These are phyloP conservation scores for Spatholobus suberectus DNA, from an alignment of 306 rosid genomes.

Conservation along the genomic window DNA sequence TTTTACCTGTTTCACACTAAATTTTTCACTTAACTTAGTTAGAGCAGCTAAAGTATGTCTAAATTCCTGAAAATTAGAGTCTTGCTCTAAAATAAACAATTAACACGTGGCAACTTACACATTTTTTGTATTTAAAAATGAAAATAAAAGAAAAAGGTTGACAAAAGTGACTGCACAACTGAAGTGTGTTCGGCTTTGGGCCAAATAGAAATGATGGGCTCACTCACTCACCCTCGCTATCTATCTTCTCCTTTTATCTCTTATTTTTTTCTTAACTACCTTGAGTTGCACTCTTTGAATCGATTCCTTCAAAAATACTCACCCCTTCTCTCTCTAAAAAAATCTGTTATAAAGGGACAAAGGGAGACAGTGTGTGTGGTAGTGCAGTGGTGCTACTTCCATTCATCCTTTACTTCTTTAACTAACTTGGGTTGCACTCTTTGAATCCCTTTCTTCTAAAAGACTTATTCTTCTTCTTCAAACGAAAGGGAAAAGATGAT, in stretches of 20 bases:
- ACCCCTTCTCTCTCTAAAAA: conserved; percentile 37
- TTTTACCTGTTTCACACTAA: too few species aligned
- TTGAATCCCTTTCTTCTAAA: conserved; percentile 61
- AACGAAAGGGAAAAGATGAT: conserved; percentile 31
- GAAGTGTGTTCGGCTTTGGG: conserved; percentile 59
- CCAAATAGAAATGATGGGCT: conserved; percentile 67
- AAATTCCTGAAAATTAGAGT: too few species aligned
- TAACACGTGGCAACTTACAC: background rate
- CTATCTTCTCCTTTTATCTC: background rate
- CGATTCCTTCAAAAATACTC: conserved; percentile 82
- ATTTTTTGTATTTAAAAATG: background rate
- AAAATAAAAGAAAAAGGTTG: conserved; percentile 42
- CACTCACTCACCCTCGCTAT: conserved; percentile 20
- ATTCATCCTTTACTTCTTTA: conserved; percentile 48
- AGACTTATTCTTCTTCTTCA: conserved; percentile 48
- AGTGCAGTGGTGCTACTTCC: conserved; percentile 47
- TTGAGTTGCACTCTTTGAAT: conserved; percentile 71
- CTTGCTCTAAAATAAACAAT: too few species aligned
- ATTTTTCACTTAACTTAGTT: too few species aligned
- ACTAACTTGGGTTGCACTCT: conserved; percentile 78
- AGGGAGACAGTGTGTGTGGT: conserved; percentile 27
- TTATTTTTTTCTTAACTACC: conserved; percentile 40
- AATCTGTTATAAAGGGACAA: conserved; percentile 40
- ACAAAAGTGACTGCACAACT: conserved; percentile 74
- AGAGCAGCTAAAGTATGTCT: too few species aligned